Evolutionary conservation across 768 basidiomycete genomes (phyloP), one percentile per base, ranked within the genome.

Genomic region (Daedaleopsis nitida): DNA sequence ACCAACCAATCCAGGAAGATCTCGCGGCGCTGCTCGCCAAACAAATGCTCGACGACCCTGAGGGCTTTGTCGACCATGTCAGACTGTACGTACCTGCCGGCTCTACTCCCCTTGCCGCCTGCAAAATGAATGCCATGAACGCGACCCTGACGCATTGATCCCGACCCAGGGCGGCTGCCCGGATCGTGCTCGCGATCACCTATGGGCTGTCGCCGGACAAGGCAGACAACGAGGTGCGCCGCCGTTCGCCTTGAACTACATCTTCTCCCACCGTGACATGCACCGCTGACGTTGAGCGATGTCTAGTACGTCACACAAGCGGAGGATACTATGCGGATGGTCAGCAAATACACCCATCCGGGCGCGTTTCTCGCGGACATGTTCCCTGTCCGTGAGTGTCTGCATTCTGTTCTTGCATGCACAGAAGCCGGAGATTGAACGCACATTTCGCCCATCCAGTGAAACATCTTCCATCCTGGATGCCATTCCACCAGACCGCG

Each of bases 301-400:
- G 21, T 42, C 13, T 21, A 82, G 9, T 78, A 76, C 61, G 70
- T 85, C 34, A 57, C 66, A 0, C 66, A 77, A 6, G 80, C 78
- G 0, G 76, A 81, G 34, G 65, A 73, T 8, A 77, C 79, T 3
- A 64, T 76, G 17, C 60, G 71, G 1, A 66, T 68, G 5, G 64
- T 80, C 43, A 66, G 65, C 6, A 56, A 69, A 13, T 78, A 78
- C 0, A 68, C 73, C 0, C 61, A 73, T 11, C 78, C 78, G 0
- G 82, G 80, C 7, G 62, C 72, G 23, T 83, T 76, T 59, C 68
- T 82, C 1, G 79, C 84, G 7, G 65, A 66, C 21, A 8, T 57
- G 3, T 35, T 66, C 17, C 65, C 65, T 3, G 24, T 35, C 10
- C 42, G 65, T 66, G 35, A 39, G 65, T 63, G 7, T 37, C 6